A percentile compares a stretch with the other conserved stretches of the same genome.
Conservation (phyloP, 495 filamentous ascomycete genomes). For the Lepraria neglecta region DNA sequence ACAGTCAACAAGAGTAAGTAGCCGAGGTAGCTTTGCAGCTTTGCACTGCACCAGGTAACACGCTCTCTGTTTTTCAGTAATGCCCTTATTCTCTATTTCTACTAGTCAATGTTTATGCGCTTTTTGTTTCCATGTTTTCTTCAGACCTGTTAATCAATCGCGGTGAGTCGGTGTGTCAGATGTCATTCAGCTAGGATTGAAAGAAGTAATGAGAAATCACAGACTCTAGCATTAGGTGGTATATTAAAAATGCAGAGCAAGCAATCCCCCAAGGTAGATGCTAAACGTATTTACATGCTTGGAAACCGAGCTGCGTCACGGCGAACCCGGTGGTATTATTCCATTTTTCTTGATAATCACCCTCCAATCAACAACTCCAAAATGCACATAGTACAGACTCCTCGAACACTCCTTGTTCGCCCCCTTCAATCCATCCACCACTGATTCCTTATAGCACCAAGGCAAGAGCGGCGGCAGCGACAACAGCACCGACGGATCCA, state of each 20-base stretch:
- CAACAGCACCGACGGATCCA: conserved; percentile 20
- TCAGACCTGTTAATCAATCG: not conserved
- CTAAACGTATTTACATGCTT: conserved; percentile 19
- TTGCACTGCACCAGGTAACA: not conserved
- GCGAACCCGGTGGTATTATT: conserved; percentile 8
- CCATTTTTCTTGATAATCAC: not conserved
- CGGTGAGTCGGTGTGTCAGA: not conserved
- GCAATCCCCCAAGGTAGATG: not conserved
- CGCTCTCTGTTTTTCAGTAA: not conserved
- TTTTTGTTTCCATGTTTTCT: not conserved
- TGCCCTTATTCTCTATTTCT: no score
- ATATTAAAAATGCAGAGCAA: conserved; percentile 13
- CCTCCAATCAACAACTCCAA: conserved; percentile 15
- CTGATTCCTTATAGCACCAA: conserved; percentile 1
- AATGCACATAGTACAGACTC: conserved; percentile 5
- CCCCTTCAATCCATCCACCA: not conserved
- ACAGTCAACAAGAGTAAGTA: no score
- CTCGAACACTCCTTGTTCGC: not conserved
- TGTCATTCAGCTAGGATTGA: not conserved
- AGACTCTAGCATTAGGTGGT: conserved; percentile 16
- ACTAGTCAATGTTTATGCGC: not conserved
- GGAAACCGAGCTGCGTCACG: conserved; percentile 9
- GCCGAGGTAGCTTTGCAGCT: not conserved
- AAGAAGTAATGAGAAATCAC: not conserved
- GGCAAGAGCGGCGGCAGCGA: conserved; percentile 10